Evolutionary conservation across 2,329 filamentous ascomycete species (phyloP).

Genomic region (Xylariaceae sp.): DNA sequence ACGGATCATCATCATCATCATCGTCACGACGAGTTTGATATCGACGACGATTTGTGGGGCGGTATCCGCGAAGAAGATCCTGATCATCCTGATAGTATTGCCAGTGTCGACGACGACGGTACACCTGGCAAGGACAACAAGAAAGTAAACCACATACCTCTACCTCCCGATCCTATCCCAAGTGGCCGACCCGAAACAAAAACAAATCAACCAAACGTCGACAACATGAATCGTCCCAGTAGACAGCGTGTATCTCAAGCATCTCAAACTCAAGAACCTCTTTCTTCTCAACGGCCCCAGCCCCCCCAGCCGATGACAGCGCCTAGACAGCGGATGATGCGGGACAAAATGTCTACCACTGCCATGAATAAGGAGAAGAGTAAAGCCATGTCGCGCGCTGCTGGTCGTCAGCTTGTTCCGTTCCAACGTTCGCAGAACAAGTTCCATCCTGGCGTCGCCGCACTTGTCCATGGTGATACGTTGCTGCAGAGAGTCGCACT

Average conservation of each 20-base stretch:
- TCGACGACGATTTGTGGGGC: neutral
- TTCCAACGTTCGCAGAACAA: constrained; percentile 16
- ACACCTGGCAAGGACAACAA: neutral
- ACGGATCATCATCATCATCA: constrained; percentile 6
- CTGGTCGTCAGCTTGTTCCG: constrained; percentile 15
- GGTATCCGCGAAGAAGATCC: neutral
- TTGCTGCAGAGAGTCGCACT: constrained; percentile 30
- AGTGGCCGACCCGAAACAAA: no score
- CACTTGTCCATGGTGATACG: constrained; percentile 37
- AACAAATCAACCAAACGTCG: no score
- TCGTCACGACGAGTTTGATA: neutral
- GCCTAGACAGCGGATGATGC: no score
- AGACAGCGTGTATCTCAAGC: no score
- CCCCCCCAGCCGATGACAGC: no score
- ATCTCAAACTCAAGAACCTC: no score
- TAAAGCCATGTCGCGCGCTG: neutral
- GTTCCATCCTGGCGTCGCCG: constrained; percentile 29
- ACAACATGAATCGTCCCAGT: no score
- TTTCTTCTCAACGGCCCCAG: no score
- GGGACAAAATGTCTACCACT: no score
- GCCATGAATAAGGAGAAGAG: neutral
- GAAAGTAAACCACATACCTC: no score
- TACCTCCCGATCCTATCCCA: no score
- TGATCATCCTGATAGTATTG: neutral
- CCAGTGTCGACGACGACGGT: neutral